Percentiles rank a stretch among this genome's conserved stretches.
Conservation (phyloP, 108 stramenopile species). For the Fragilariopsis cylindrus region DNA sequence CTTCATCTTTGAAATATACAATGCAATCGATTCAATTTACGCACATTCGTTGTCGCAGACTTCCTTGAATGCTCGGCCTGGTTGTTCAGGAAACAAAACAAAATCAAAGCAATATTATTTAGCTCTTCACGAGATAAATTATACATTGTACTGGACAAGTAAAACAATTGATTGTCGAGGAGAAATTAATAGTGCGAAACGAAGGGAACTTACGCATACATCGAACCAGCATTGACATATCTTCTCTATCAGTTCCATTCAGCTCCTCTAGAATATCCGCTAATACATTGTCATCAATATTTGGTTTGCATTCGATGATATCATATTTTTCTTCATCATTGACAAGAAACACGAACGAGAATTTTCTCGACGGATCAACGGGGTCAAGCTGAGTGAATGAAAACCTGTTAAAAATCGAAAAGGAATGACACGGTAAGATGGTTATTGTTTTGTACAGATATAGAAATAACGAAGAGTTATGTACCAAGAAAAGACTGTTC, state of each 20-base stretch:
- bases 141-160: background rate
- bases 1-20: no score
- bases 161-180: background rate
- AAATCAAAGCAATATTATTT: background rate
- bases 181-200: background rate
- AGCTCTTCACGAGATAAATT: no score
- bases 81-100: background rate
- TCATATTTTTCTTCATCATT: conserved; percentile 48
- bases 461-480: background rate
- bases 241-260: conserved; percentile 36
- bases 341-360: conserved; percentile 49
- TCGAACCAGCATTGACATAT: conserved; percentile 32
- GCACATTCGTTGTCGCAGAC: background rate
- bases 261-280: conserved; percentile 29
- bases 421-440: background rate
- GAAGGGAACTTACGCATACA: conserved; percentile 40
- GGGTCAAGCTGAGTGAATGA: conserved; percentile 54
- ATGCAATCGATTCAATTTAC: background rate
- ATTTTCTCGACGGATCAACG: conserved; percentile 34
- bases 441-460: background rate
- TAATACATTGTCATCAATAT: conserved; percentile 22
- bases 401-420: conserved; percentile 23
- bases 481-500: background rate
- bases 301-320: conserved; percentile 48
- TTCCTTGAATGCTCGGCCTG: conserved; percentile 25